Evolutionary conservation across 2,329 filamentous ascomycete genomes (phyloP), one percentile per base, ranked within the genome.

Genomic region (Metarhizium brunneum): DNA sequence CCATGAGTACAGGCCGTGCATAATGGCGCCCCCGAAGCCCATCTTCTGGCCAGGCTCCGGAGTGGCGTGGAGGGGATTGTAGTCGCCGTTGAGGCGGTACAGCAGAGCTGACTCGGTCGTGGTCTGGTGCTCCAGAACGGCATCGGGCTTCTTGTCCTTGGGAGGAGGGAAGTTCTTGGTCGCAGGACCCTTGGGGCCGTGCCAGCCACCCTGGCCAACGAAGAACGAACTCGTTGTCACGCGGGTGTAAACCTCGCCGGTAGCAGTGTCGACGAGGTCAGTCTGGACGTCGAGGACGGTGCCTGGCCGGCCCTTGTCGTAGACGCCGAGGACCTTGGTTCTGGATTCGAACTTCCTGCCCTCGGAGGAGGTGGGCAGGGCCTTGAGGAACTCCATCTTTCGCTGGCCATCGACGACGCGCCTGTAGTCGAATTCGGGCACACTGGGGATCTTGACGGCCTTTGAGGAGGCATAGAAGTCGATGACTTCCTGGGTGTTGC

Each of bases 11-110:
- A 96, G 77, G 20, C 92, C 92, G 73, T 96, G 91, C 69, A 95
- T 88, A 70, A 96, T 96, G 63, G 84, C 78, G 38, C 91, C 91
- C 32, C 90, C 89, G 63, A 95, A 96, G 58, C 92, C 91, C 89
- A 96, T 95, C 74, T 90, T 87, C 71, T 82, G 74, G 58, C 90
- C 90, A 0, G 90, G 89, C 72, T 90, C 88, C 13, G 90, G 90
- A 18, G 88, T 88, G 6, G 90, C 90, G 69, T 96, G 91, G 40
- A 96, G 84, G 32, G 91, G 92, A 76, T 96, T 96, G 74, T 96
- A 96, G 75, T 96, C 92, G 61, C 91, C 91, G 64, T 95, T 96
- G 52, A 96, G 80, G 60, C 90, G 82, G 72, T 94, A 94, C 55
- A 94, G 76, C 60, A 88, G 81, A 8, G 89, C 83, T 4, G 88